A percentile compares a stretch with the other conserved stretches of the same genome.
These are phyloP conservation scores for Pichia paraexigua DNA, from an alignment of 805 yeast species.

Conservation along the genomic window DNA sequence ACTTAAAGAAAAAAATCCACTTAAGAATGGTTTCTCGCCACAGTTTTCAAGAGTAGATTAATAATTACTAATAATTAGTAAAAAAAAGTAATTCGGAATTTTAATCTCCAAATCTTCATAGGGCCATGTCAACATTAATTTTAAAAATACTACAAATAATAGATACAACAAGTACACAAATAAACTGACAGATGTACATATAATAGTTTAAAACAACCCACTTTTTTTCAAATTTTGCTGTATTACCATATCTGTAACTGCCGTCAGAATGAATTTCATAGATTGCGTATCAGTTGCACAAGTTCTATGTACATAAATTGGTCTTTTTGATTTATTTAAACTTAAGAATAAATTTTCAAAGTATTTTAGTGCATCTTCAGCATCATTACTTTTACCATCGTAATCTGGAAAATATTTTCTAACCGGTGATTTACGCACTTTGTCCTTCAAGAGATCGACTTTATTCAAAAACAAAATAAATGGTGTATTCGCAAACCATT, in stretches of 20 bases:
- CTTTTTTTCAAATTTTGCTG: conserved; percentile 73
- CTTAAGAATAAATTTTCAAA: conserved; percentile 62
- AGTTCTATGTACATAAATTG: conserved; percentile 86
- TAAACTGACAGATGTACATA: background rate
- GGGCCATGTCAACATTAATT: too few relatives aligned
- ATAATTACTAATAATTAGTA: too few relatives aligned
- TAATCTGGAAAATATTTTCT: conserved; percentile 72
- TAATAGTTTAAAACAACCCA: conserved; percentile 47
- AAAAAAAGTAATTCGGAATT: too few relatives aligned
- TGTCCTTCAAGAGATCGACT: conserved; percentile 69
- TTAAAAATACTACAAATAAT: background rate
- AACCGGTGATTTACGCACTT: conserved; percentile 59
- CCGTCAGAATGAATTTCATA: conserved; percentile 84
- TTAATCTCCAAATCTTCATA: background rate
- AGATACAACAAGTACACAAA: background rate
- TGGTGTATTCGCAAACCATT: conserved; percentile 80
- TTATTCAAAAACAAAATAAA: conserved; percentile 86
- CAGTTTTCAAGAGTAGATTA: background rate
- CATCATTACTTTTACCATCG: conserved; percentile 54
- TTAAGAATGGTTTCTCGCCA: background rate
- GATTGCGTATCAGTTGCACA: conserved; percentile 91
- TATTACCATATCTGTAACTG: conserved; percentile 86
- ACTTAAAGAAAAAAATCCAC: background rate
- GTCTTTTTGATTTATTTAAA: conserved; percentile 55
- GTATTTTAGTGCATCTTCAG: conserved; percentile 58